Percentiles rank a stretch among this genome's conserved stretches.
phyloP scores from a whole-genome alignment of 352 stramenopile species.

The Globisporangium emineosum region DNA sequence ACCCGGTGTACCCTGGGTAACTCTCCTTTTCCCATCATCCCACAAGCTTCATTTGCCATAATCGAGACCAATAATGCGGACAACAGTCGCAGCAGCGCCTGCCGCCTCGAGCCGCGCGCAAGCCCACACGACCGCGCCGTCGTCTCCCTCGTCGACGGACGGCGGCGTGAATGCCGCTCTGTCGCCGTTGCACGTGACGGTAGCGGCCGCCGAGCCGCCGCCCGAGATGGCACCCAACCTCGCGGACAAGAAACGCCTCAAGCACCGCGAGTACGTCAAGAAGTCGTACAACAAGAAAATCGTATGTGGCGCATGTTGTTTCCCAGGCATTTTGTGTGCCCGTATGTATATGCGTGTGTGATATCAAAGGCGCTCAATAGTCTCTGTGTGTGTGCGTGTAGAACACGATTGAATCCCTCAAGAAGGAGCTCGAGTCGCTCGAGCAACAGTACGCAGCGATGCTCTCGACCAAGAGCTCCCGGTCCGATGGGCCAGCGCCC shows the following conservation, averaged over 20 bases:
- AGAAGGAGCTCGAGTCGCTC: conserved; percentile 36
- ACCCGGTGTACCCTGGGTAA: too few species aligned
- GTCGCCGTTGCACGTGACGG: neutral
- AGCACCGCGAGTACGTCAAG: conserved; percentile 67
- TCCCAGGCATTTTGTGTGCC: neutral
- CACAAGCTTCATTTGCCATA: neutral
- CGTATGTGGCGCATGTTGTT: conserved; percentile 26
- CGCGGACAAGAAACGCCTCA: conserved; percentile 51
- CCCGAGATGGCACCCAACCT: conserved; percentile 11
- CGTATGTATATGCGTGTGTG: neutral
- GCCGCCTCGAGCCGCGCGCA: too few species aligned
- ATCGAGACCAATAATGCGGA: neutral
- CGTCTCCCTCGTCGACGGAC: neutral
- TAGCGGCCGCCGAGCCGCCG: neutral
- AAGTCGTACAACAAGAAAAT: conserved; percentile 75
- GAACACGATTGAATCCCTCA: conserved; percentile 49
- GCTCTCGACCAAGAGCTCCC: conserved; percentile 17
- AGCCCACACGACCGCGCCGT: neutral
- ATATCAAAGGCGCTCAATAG: too few species aligned
- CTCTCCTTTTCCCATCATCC: too few species aligned
- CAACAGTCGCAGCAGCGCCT: neutral
- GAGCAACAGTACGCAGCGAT: conserved; percentile 44
- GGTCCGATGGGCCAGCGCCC: neutral
- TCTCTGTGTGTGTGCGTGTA: conserved; percentile 12
- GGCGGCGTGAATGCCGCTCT: neutral